Base-by-base conservation (phyloP, 495 filamentous ascomycete genomes). In the Penicillium robsamsonii region DNA sequence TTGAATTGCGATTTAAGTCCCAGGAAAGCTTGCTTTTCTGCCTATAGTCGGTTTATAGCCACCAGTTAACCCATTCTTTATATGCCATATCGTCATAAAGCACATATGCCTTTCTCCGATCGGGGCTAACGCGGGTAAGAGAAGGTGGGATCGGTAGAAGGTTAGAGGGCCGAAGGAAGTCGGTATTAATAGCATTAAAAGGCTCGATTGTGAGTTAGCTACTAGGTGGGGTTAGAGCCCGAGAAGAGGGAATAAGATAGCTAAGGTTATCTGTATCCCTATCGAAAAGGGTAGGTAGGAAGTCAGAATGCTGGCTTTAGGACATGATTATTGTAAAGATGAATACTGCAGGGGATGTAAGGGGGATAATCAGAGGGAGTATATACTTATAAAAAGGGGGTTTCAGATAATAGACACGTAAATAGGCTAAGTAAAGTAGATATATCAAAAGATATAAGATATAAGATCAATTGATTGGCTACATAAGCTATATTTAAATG, bases 41-140 rank as follows among this genome's bases (percentile, higher is more conserved):
- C n/a, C 46, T 49, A 56, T 31, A 49, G 17, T 49, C 20, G 29
- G 33, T 56, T 29, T 56, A 25, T 11, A 56, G 22, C 37, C 20
- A 56, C 25, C 31, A 56, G 10, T 42, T 31, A 15, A 58, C 31
- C 38, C 27, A 56, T 47, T 52, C 24, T 18, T 47, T 45, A 49
- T 56, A 35, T 40, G 31, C 10, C 33, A 56, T 61, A 6, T 50
- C 59, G 57, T 35, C 13, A 22, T 48, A 48, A 22, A 48, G 9
- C 9, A 48, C 18, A 48, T 20, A 48, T 22, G 18, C n/a, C 29
- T 48, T 48, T 35, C 29, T 33, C n/a, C 6, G 6, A 48, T 48
- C 4, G 4, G 41, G 41, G 20, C 20, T 25, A 44, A 44, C 5
- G 5, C 15, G 5, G 8, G 7, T 44, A 25, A 44, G 20, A 25